These are phyloP conservation scores for Pythium pyrilobum DNA, from an alignment of 352 stramenopile species.

Conservation along the genomic window DNA sequence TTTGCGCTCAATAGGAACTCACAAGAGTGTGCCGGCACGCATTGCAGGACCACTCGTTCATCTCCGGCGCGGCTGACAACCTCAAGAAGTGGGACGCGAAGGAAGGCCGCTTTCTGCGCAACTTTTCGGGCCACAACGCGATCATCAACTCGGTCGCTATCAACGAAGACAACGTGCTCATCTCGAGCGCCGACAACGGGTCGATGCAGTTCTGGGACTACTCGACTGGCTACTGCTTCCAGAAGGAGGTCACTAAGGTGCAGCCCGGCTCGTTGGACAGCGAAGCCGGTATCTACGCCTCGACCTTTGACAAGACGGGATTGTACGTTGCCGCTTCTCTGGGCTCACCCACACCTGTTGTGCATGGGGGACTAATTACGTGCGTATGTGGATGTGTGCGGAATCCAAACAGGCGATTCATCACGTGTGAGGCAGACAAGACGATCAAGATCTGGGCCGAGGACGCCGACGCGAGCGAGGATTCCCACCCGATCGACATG, in stretches of 20 bases:
- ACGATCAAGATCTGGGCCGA: conserved; percentile 99
- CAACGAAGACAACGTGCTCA: conserved; percentile 97
- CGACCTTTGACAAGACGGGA: conserved; percentile 97
- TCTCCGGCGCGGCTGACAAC: conserved; percentile 95
- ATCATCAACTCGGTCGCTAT: conserved; percentile 98
- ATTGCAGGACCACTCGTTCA: conserved; percentile 95
- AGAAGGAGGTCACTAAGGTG: conserved; percentile 92
- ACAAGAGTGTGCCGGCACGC: not conserved
- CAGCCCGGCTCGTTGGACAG: conserved; percentile 96
- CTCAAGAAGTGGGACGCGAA: conserved; percentile 99
- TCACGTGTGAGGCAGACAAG: conserved; percentile 99
- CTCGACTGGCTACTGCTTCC: conserved; percentile 97
- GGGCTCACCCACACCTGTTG: not conserved
- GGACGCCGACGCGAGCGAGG: conserved; percentile 91
- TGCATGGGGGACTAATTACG: not conserved
- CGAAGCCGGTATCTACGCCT: conserved; percentile 97
- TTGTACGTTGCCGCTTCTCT: conserved; percentile 39
- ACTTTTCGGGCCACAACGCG: conserved; percentile 96
- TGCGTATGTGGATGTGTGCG: not conserved
- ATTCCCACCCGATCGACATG: conserved; percentile 98
- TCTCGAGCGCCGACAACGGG: conserved; percentile 96
- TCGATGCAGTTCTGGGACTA: conserved; percentile 99
- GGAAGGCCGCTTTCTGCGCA: conserved; percentile 95
- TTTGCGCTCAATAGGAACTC: not conserved
- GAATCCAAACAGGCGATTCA: conserved; percentile 81